A percentile compares a stretch with the other conserved stretches of the same genome.
phyloP scores from a whole-genome alignment of 2,329 filamentous ascomycete genomes.

The Colletotrichum liaoningense region DNA sequence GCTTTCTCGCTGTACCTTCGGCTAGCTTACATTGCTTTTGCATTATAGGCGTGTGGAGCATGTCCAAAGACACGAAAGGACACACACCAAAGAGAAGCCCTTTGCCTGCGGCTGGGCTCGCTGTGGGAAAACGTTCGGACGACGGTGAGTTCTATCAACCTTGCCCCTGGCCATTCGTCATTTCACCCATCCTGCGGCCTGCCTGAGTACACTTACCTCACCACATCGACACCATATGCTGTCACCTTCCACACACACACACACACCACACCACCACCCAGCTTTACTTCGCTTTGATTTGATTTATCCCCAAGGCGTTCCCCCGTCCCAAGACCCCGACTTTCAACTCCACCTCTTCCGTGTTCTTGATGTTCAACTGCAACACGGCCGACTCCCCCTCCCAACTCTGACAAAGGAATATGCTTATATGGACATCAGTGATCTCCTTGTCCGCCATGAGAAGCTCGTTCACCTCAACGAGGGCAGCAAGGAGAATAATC shows the following conservation, averaged over 20 bases:
- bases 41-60: slow-evolving; percentile 70
- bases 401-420: slow-evolving; percentile 41
- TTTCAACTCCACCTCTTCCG: slow-evolving; percentile 13
- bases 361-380: slow-evolving; percentile 28
- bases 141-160: slow-evolving; percentile 62
- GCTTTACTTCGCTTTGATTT: not conserved
- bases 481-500: slow-evolving; percentile 64
- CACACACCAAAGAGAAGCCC: slow-evolving; percentile 74
- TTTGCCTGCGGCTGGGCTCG: slow-evolving; percentile 69
- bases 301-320: slow-evolving; percentile 27
- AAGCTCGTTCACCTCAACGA: slow-evolving; percentile 74
- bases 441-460: slow-evolving; percentile 72
- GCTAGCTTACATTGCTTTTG: slow-evolving; percentile 54
- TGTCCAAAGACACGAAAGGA: slow-evolving; percentile 72
- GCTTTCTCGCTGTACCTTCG: slow-evolving; percentile 39
- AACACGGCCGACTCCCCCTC: slow-evolving; percentile 12
- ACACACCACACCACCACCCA: slow-evolving; percentile 26
- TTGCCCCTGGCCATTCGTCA: slow-evolving; percentile 29
- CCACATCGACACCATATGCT: slow-evolving; percentile 27
- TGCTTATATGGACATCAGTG: slow-evolving; percentile 73
- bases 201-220: slow-evolving; percentile 26
- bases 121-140: slow-evolving; percentile 72
- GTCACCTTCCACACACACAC: slow-evolving; percentile 24
- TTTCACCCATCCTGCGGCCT: slow-evolving; percentile 10
- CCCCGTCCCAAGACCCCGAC: slow-evolving; percentile 14